Conservation (phyloP, 495 filamentous ascomycete species). For the Ramalina peruviana region DNA sequence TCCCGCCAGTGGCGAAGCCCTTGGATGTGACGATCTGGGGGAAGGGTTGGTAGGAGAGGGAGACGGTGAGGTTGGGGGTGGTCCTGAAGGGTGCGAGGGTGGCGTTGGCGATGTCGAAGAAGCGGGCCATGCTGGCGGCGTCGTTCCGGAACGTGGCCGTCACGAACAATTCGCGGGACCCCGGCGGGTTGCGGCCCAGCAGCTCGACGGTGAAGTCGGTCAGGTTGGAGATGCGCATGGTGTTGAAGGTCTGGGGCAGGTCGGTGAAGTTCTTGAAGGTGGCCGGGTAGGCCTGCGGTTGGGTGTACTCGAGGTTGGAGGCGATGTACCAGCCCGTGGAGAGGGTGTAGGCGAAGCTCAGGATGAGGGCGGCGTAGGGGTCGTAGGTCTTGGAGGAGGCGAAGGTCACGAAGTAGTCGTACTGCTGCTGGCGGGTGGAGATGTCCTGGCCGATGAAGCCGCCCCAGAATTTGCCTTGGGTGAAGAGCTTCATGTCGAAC, state of each 20-base stretch:
- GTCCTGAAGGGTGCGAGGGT: background rate
- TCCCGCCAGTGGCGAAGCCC: background rate
- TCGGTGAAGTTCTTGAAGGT: constrained; percentile 20
- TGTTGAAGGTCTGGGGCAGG: constrained; percentile 17
- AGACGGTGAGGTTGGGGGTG: constrained; percentile 9
- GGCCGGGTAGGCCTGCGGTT: constrained; percentile 17
- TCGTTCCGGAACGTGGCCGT: constrained; percentile 8
- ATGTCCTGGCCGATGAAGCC: constrained; percentile 13
- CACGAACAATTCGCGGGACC: constrained; percentile 5
- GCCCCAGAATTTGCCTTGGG: constrained; percentile 28
- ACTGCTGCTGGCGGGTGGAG: background rate
- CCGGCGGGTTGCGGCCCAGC: background rate
- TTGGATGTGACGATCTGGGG: constrained; percentile 10
- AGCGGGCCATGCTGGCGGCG: constrained; percentile 7
- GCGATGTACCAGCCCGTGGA: constrained; percentile 1
- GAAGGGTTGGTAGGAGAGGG: constrained; percentile 17
- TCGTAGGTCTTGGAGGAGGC: constrained; percentile 14
- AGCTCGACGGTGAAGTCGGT: constrained; percentile 23
- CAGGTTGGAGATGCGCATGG: constrained; percentile 23
- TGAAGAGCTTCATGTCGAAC: constrained; percentile 18
- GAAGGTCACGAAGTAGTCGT: constrained; percentile 1
- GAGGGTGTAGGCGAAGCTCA: background rate
- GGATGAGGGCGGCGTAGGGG: constrained; percentile 18
- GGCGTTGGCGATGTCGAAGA: constrained; percentile 13
- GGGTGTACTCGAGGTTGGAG: constrained; percentile 18